Evolutionary conservation across 1,284 basidiomycete genomes (phyloP), one percentile per base, ranked within the genome.

Genomic region (Ustilago shanxiensis): DNA sequence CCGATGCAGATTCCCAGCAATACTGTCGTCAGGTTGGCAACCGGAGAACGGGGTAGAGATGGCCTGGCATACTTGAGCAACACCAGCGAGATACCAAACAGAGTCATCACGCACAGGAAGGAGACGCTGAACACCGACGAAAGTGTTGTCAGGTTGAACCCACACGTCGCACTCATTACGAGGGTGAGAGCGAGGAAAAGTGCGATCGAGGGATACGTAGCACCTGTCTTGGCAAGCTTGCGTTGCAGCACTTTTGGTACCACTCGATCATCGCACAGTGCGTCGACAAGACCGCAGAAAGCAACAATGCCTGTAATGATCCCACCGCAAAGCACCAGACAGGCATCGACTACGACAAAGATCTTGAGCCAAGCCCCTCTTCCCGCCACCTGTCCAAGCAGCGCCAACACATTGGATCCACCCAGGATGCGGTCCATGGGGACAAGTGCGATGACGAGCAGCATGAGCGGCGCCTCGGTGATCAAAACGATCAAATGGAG

Each of bases 1-100:
- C 92, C 92, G 0, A 87, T 89, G 61, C 90, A 88, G 4, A 91
- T 87, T 0, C 87, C 85, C 1, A 87, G 76, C 0, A 88, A 87
- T n/a, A 91, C 83, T 2, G 87, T 26, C 87, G 75, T 18, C 67
- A 69, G 14, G 90, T 76, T 6, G 87, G 86, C 9, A 89, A 88
- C 24, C 79, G 86, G 7, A 4, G 83, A 68, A 26, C 91, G 88
- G 2, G 88, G 88, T 10, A 93, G 83, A 45, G 89, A 88, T 3
- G 90, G 89, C 3, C 91, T 89, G 62, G 90, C 91, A 85, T 91
- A 91, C 68, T 90, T 90, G 41, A 93, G 87, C 6, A 92, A 69
- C 4, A 92, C 79, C 13, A 90, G 87, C 1, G 90, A 89, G 18
- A 91, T 41, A 0, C 91, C 91, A 74, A 92, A 92, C 24, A 92